A percentile compares a stretch with the other conserved stretches of the same genome.
Evolutionary conservation across 371 early-diverging fungal genomes (phyloP).

Genomic region (Cokeromyces recurvatus): DNA sequence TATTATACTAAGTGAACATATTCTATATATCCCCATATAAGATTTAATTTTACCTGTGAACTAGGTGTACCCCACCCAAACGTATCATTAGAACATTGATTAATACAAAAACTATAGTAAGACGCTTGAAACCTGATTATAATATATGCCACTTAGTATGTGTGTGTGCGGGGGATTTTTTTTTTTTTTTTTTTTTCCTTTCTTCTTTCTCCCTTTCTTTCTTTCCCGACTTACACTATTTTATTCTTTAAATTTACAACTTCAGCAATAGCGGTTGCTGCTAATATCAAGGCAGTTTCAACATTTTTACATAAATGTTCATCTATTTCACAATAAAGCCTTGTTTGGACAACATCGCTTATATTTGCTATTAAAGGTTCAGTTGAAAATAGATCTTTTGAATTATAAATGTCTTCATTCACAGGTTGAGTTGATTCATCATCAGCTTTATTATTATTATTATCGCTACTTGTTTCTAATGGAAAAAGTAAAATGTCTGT

Average conservation of each 20-base stretch:
- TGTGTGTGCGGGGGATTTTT: too few relatives aligned
- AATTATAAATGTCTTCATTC: not conserved
- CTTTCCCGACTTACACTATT: constrained; percentile 13
- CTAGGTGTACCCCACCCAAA: constrained; percentile 29
- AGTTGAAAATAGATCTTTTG: not conserved
- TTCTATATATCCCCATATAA: too few relatives aligned
- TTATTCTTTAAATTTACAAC: constrained; percentile 22
- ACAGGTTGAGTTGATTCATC: too few relatives aligned
- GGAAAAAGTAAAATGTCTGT: too few relatives aligned
- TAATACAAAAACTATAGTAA: constrained; percentile 30
- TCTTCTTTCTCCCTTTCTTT: not conserved
- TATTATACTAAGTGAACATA: too few relatives aligned
- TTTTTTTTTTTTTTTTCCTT: not conserved
- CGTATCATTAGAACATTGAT: constrained; percentile 25
- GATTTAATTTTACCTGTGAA: constrained; percentile 28
- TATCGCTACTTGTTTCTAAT: too few relatives aligned
- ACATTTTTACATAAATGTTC: constrained; percentile 19
- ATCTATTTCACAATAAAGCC: constrained; percentile 18
- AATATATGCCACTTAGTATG: not conserved
- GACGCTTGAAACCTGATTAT: constrained; percentile 19
- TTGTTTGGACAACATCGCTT: constrained; percentile 5
- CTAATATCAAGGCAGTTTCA: constrained; percentile 9
- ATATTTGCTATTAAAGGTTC: not conserved
- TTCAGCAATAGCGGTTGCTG: constrained; percentile 13
- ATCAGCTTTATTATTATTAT: not conserved